These are phyloP conservation scores for Plasmodium coatneyi DNA, from an alignment of 169 alveolate species.

Conservation along the genomic window DNA sequence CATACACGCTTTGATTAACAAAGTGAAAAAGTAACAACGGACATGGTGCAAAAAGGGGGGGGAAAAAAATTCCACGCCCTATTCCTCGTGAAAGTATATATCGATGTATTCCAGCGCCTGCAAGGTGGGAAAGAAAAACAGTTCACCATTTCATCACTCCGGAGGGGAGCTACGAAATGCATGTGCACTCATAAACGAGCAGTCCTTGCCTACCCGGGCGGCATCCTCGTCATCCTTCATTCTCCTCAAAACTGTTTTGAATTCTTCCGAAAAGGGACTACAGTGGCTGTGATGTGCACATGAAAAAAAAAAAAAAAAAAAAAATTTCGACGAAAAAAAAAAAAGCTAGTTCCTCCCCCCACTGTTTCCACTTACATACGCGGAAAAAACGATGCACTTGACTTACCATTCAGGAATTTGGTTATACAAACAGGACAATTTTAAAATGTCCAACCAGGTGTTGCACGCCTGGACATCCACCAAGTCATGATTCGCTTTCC, in stretches of 20 bases:
- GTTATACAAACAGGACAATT: constrained; percentile 62
- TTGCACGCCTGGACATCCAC: constrained; percentile 55
- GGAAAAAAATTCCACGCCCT: background rate
- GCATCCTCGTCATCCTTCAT: constrained; percentile 55
- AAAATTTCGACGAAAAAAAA: background rate
- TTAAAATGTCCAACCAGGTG: constrained; percentile 67
- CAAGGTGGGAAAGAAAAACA: constrained; percentile 5
- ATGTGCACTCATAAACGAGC: background rate
- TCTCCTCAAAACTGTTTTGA: constrained; percentile 31
- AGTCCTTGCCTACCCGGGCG: background rate
- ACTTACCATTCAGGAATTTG: constrained; percentile 68
- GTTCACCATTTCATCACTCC: background rate
- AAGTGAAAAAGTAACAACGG: background rate
- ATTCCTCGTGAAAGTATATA: constrained; percentile 43
- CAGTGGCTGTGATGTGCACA: constrained; percentile 15
- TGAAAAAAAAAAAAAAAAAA: background rate
- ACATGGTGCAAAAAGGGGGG: background rate
- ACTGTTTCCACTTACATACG: background rate
- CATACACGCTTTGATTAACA: background rate
- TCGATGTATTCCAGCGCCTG: constrained; percentile 64
- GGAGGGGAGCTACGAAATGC: background rate
- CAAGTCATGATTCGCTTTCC: constrained; percentile 50
- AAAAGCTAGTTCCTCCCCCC: background rate
- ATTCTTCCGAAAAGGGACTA: constrained; percentile 60
- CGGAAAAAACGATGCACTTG: background rate